Evolutionary conservation across 1,284 basidiomycete species (phyloP).

Genomic region (Inonotus obliquus): DNA sequence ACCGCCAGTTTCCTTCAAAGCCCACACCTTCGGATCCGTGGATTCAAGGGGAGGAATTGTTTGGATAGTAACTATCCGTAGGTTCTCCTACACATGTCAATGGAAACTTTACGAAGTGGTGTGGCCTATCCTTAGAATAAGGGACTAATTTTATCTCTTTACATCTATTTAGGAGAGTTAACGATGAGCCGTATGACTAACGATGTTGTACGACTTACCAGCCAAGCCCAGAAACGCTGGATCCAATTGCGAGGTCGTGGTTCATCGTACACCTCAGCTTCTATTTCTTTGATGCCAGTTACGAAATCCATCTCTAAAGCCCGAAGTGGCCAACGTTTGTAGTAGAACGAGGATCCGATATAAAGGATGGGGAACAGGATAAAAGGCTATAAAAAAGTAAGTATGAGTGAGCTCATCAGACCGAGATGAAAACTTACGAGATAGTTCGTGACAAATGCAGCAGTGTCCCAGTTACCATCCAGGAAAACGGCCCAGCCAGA

Average conservation of each 20-base stretch:
- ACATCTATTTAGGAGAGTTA: too few relatives aligned
- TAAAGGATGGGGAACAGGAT: conserved; percentile 76
- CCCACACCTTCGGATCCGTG: too few relatives aligned
- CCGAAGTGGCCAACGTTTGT: conserved; percentile 42
- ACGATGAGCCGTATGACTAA: too few relatives aligned
- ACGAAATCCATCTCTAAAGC: conserved; percentile 77
- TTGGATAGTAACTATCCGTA: too few relatives aligned
- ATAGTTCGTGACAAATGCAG: conserved; percentile 74
- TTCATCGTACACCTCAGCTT: conserved; percentile 67
- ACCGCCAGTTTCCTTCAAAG: neutral
- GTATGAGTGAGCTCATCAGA: neutral
- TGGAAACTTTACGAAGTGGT: too few relatives aligned
- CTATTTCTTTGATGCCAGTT: conserved; percentile 65
- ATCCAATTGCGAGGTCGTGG: conserved; percentile 61
- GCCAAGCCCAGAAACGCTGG: conserved; percentile 69
- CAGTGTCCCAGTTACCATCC: conserved; percentile 52
- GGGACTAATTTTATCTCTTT: too few relatives aligned
- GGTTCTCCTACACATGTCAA: too few relatives aligned
- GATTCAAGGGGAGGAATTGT: too few relatives aligned
- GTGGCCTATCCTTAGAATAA: too few relatives aligned
- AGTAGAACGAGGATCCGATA: conserved; percentile 48
- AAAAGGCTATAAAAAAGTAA: conserved; percentile 43
- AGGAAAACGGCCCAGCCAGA: conserved; percentile 77
- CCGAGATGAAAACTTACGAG: conserved; percentile 33
- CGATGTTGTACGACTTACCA: too few relatives aligned